Conservation (phyloP, 345 rosid genomes). For the Acer yangbiense region DNA sequence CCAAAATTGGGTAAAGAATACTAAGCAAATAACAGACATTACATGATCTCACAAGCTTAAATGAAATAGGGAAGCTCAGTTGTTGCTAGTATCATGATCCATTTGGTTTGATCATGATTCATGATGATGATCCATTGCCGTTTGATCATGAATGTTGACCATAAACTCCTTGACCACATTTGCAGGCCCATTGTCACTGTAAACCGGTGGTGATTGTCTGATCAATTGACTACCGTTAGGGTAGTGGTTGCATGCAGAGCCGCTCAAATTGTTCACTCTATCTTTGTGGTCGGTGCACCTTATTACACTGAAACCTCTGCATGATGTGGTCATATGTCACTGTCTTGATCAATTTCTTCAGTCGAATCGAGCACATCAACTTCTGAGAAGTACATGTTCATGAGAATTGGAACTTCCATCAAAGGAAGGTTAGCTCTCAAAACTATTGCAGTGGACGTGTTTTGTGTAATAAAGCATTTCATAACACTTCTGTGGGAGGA, state of each 20-base stretch:
- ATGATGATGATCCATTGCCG: not conserved
- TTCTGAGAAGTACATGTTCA: slow-evolving; percentile 50
- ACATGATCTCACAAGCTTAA: not conserved
- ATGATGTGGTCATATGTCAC: too few species aligned
- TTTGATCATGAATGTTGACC: slow-evolving; percentile 9
- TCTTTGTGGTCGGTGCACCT: slow-evolving; percentile 21
- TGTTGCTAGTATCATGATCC: too few species aligned
- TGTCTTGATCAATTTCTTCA: slow-evolving; percentile 17
- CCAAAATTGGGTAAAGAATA: not conserved
- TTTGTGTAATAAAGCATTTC: slow-evolving; percentile 31
- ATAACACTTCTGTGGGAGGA: slow-evolving; percentile 37
- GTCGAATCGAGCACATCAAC: slow-evolving; percentile 30
- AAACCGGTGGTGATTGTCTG: too few species aligned
- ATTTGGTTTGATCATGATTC: not conserved
- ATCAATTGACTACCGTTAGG: too few species aligned
- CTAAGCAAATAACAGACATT: too few species aligned
- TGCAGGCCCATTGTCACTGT: not conserved
- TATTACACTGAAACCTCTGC: too few species aligned
- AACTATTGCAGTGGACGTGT: not conserved
- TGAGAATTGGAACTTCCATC: slow-evolving; percentile 16
- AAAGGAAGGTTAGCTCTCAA: slow-evolving; percentile 18
- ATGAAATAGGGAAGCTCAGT: not conserved
- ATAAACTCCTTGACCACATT: not conserved
- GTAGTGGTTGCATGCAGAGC: slow-evolving; percentile 13
- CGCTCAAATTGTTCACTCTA: not conserved